Evolutionary conservation across 768 basidiomycete genomes (phyloP).

Genomic region (Mrakia gelida): DNA sequence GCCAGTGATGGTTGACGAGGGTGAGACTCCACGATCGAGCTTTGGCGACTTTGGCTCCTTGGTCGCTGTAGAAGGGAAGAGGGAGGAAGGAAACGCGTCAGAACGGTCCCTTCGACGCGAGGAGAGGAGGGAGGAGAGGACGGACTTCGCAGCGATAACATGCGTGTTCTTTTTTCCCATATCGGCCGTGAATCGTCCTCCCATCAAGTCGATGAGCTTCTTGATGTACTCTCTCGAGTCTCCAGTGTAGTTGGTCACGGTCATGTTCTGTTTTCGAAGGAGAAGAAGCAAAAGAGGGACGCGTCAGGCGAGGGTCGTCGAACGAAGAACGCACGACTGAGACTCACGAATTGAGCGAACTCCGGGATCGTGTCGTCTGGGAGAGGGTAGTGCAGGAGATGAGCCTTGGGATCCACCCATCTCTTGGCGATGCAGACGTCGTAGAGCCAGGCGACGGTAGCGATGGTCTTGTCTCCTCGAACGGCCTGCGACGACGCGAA

Average conservation of each 20-base stretch:
- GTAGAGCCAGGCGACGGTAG: conserved; percentile 77
- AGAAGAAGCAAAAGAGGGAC: background rate
- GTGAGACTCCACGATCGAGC: conserved; percentile 77
- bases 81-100: background rate
- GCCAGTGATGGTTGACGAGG: conserved; percentile 82
- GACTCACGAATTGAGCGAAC: conserved; percentile 60
- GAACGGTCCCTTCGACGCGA: too few species aligned
- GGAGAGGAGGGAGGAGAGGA: conserved; percentile 27
- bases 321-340: conserved; percentile 11
- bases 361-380: conserved; percentile 59
- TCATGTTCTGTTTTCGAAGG: conserved; percentile 56
- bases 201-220: conserved; percentile 69
- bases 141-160: conserved; percentile 78
- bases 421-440: conserved; percentile 64
- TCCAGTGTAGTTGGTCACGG: conserved; percentile 84
- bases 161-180: conserved; percentile 70
- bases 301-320: conserved; percentile 7
- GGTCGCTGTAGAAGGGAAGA: conserved; percentile 33
- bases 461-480: conserved; percentile 58
- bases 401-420: conserved; percentile 62
- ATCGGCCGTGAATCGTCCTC: conserved; percentile 73
- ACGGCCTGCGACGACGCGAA: conserved; percentile 55
- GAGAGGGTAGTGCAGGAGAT: conserved; percentile 78
- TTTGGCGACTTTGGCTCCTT: conserved; percentile 62
- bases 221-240: conserved; percentile 82